These are phyloP conservation scores for Fusarium oxysporum DNA, from an alignment of 2,329 filamentous ascomycete species.

Conservation along the genomic window DNA sequence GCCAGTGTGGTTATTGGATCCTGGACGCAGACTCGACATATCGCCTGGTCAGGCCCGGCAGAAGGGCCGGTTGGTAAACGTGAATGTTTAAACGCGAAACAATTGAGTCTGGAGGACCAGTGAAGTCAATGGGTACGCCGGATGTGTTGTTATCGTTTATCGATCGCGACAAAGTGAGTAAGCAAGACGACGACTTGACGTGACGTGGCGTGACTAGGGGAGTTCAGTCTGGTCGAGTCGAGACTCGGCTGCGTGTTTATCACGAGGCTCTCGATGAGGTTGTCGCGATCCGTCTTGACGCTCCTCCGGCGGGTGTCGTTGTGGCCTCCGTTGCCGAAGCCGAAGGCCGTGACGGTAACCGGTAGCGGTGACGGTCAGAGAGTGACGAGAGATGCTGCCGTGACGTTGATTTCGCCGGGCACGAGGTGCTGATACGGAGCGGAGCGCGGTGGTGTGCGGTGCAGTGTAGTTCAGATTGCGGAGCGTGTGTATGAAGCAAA, in stretches of 20 bases:
- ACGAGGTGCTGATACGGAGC: conserved; percentile 41
- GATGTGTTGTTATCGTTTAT: conserved; percentile 28
- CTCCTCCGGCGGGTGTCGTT: conserved; percentile 24
- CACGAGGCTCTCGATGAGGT: conserved; percentile 25
- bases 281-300: conserved; percentile 28
- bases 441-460: conserved; percentile 39
- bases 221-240: conserved; percentile 1
- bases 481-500: conserved; percentile 46
- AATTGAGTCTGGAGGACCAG: conserved; percentile 12
- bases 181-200: conserved; percentile 29
- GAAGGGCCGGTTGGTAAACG: conserved; percentile 35
- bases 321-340: conserved; percentile 34
- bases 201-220: conserved; percentile 34
- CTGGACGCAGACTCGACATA: conserved; percentile 64
- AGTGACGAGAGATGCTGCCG: conserved; percentile 27
- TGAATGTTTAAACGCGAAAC: conserved; percentile 21
- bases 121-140: conserved; percentile 11
- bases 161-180: conserved; percentile 21
- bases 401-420: conserved; percentile 39
- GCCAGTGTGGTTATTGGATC: conserved; percentile 64
- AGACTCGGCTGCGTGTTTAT: conserved; percentile 21
- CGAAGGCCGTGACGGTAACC: conserved; percentile 37
- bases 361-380: conserved; percentile 39
- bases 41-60: conserved; percentile 43
- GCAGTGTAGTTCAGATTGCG: conserved; percentile 44